phyloP scores from a whole-genome alignment of 805 yeast genomes.

The Barnettozyma vustinii region DNA sequence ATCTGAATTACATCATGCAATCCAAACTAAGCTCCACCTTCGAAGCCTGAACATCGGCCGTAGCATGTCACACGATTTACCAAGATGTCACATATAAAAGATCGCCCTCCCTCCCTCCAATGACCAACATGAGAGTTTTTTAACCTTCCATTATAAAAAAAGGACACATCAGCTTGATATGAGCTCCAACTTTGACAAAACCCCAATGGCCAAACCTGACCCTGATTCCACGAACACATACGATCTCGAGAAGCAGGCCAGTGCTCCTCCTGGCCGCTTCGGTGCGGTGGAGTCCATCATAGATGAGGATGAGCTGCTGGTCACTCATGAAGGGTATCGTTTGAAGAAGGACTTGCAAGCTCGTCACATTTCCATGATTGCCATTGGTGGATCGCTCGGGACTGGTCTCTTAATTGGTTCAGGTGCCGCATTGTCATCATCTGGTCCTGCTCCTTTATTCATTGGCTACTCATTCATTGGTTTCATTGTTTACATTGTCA shows the following conservation, averaged over 20 bases:
- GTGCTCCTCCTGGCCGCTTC: background rate
- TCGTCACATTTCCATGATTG: conserved; percentile 65
- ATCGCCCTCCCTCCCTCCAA: background rate
- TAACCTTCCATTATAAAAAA: background rate
- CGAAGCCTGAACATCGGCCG: background rate
- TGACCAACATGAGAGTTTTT: background rate
- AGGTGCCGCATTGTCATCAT: conserved; percentile 59
- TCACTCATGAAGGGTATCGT: conserved; percentile 10
- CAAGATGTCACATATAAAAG: background rate
- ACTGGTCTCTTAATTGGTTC: conserved; percentile 78
- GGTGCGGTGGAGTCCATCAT: background rate
- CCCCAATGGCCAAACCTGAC: background rate
- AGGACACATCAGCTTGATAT: background rate
- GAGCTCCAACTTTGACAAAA: background rate
- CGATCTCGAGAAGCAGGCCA: conserved; percentile 4
- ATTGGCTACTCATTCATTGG: conserved; percentile 55
- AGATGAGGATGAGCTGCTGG: conserved; percentile 1
- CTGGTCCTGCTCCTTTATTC: conserved; percentile 63
- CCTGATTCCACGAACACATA: conserved; percentile 47
- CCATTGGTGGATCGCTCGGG: conserved; percentile 81
- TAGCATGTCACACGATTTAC: too few relatives aligned
- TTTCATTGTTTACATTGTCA: conserved; percentile 57
- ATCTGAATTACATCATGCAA: background rate
- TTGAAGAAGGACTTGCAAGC: conserved; percentile 30
- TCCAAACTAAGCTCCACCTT: background rate